phyloP scores from a whole-genome alignment of 176 grass and related monocot species.

The Pontederia paniculata region DNA sequence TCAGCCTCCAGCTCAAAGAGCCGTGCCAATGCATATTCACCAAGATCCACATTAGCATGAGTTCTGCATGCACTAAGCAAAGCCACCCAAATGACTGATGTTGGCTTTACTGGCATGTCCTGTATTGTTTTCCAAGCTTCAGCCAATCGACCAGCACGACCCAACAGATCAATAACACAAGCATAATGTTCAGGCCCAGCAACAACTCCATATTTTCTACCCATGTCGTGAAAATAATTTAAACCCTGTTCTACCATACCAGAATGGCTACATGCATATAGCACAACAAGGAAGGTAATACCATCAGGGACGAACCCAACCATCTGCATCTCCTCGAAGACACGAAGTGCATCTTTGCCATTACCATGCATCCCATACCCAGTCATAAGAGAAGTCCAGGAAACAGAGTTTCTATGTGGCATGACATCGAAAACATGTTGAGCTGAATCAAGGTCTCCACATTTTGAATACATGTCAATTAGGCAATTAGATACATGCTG shows the following conservation, averaged over 20 bases:
- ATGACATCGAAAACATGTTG: constrained; percentile 59
- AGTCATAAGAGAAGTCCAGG: constrained; percentile 84
- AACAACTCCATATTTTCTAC: constrained; percentile 42
- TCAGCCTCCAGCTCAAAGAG: constrained; percentile 47
- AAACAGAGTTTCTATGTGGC: constrained; percentile 50
- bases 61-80: constrained; percentile 69
- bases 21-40: constrained; percentile 56
- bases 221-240: constrained; percentile 60
- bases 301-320: constrained; percentile 57
- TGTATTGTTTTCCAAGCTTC: constrained; percentile 65
- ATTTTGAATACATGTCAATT: constrained; percentile 86
- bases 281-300: constrained; percentile 72
- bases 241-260: constrained; percentile 68
- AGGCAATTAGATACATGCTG: constrained; percentile 68
- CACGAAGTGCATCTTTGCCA: constrained; percentile 44
- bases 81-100: constrained; percentile 58
- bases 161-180: constrained; percentile 72
- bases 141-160: constrained; percentile 48
- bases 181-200: constrained; percentile 64
- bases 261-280: constrained; percentile 84
- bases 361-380: constrained; percentile 78
- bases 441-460: constrained; percentile 54
- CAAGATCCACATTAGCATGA: constrained; percentile 83
- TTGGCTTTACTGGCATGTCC: constrained; percentile 69
- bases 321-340: constrained; percentile 75